Percentiles rank a stretch among this genome's conserved stretches.
phyloP scores from a whole-genome alignment of 2,329 filamentous ascomycete genomes.

The Cordyceps militaris region DNA sequence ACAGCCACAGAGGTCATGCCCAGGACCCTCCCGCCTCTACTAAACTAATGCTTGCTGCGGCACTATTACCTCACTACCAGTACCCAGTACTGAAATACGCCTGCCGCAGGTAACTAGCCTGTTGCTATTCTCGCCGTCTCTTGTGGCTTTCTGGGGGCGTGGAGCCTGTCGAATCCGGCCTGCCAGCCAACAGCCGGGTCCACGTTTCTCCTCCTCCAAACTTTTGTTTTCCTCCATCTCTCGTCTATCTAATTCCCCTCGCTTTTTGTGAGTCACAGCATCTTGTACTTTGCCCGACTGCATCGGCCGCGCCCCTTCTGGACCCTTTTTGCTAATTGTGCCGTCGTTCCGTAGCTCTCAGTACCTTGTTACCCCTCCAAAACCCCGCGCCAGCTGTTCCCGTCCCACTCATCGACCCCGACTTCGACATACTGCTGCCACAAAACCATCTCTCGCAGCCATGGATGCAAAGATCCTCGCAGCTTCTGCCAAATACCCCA shows the following conservation, averaged over 20 bases:
- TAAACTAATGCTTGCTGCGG: too few relatives aligned
- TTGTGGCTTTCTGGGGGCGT: background rate
- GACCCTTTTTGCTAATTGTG: background rate
- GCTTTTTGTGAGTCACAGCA: background rate
- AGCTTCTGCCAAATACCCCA: conserved; percentile 56
- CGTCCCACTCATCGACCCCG: background rate
- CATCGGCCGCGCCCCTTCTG: background rate
- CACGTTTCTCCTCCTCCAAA: conserved; percentile 4
- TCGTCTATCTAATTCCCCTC: background rate
- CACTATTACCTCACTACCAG: too few relatives aligned
- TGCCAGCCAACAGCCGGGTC: background rate
- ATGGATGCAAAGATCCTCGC: conserved; percentile 53
- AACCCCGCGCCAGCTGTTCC: conserved; percentile 8
- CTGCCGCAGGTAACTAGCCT: too few relatives aligned
- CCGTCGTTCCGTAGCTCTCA: background rate
- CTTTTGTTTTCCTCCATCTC: background rate
- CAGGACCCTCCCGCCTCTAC: too few relatives aligned
- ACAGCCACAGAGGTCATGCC: too few relatives aligned
- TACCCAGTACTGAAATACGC: too few relatives aligned
- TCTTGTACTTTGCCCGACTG: background rate
- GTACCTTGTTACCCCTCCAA: background rate
- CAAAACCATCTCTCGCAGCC: conserved; percentile 11
- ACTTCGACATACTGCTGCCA: background rate
- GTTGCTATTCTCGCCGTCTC: background rate
- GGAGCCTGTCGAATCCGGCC: background rate